Evolutionary conservation across 1,139 yeast genomes (phyloP).

Genomic region (Suhomyces maxii): DNA sequence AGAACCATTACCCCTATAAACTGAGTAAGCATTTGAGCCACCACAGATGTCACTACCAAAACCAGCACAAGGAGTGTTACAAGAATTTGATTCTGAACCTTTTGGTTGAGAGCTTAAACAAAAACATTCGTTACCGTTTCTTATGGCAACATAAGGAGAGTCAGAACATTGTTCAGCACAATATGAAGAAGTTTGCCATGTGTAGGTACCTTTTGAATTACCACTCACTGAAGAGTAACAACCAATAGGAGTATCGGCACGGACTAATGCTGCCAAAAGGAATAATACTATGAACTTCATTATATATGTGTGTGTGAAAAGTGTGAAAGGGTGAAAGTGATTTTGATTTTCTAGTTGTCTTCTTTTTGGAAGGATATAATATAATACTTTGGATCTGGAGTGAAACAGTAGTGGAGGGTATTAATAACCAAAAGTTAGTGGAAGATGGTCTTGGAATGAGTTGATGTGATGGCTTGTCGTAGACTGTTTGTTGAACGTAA

Average conservation of each 20-base stretch:
- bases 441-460: no score
- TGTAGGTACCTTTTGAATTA: conserved; percentile 32
- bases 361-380: no score
- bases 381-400: no score
- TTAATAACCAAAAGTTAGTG: no score
- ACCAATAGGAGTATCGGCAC: conserved; percentile 21
- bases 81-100: conserved; percentile 28
- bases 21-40: conserved; percentile 45
- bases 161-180: conserved; percentile 51
- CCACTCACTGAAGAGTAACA: conserved; percentile 37
- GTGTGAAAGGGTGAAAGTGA: no score
- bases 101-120: conserved; percentile 65
- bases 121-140: conserved; percentile 57
- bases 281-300: conserved; percentile 3
- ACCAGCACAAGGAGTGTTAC: conserved; percentile 53
- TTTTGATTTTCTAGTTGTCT: no score
- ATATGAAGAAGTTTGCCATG: conserved; percentile 50
- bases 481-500: no score
- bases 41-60: conserved; percentile 57
- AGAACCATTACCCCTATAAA: conserved; percentile 35
- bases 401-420: no score
- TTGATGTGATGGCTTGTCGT: no score
- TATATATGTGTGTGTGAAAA: no score
- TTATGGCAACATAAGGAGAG: conserved; percentile 59
- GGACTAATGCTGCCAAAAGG: conserved; percentile 2